Evolutionary conservation across 331 rosid species (phyloP).

Genomic region (Quercus tomentella): DNA sequence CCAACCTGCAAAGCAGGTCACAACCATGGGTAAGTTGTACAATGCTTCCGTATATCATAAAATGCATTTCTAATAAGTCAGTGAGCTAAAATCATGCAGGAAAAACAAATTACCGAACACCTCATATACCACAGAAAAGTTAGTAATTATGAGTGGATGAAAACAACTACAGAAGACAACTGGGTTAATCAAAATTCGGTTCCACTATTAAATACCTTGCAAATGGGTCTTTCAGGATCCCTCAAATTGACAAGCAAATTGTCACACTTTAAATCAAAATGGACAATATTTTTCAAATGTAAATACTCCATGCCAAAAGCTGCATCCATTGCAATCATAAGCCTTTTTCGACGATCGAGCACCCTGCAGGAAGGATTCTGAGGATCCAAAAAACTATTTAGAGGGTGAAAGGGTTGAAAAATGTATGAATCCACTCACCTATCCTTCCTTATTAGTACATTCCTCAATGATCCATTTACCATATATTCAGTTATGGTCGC

Average conservation of each 20-base stretch:
- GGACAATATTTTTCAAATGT: constrained; percentile 87
- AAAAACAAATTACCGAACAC: not conserved
- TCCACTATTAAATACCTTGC: constrained; percentile 63
- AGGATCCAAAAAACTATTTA: constrained; percentile 12
- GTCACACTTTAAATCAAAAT: constrained; percentile 95
- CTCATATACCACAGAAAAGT: not conserved
- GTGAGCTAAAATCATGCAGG: not conserved
- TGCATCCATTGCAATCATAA: constrained; percentile 83
- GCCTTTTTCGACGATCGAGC: constrained; percentile 81
- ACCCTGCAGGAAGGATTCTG: constrained; percentile 54
- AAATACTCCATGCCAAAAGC: constrained; percentile 99
- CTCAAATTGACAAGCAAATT: constrained; percentile 92
- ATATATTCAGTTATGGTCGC: constrained; percentile 92
- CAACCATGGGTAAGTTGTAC: constrained; percentile 9
- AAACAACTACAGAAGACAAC: not conserved
- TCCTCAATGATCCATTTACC: constrained; percentile 95
- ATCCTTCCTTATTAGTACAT: constrained; percentile 66
- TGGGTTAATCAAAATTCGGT: not conserved
- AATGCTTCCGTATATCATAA: not conserved
- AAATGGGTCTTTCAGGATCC: constrained; percentile 84
- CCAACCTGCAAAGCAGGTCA: constrained; percentile 59
- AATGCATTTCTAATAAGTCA: not conserved
- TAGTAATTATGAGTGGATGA: not conserved
- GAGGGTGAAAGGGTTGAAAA: constrained; percentile 3
- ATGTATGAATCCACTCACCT: constrained; percentile 36